Percentiles rank a stretch among this genome's conserved stretches.
phyloP scores from a whole-genome alignment of 768 basidiomycete species.

The Kwoniella heveanensis region DNA sequence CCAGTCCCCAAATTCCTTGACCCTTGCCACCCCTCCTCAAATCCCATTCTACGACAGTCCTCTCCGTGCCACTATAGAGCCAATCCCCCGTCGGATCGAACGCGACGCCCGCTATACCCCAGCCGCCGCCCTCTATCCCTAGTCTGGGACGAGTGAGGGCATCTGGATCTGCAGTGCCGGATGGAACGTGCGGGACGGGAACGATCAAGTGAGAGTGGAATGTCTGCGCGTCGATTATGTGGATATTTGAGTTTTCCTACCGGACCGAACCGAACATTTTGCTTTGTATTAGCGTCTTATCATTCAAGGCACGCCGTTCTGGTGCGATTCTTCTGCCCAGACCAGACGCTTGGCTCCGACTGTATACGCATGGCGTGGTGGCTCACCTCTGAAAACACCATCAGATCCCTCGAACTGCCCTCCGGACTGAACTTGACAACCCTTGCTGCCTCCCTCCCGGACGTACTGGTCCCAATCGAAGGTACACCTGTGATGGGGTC shows the following conservation, averaged over 20 bases:
- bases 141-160: slow-evolving; percentile 14
- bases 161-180: slow-evolving; percentile 17
- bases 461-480: slow-evolving; percentile 30
- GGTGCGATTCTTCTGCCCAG: neutral
- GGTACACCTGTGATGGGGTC: slow-evolving; percentile 44
- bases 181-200: slow-evolving; percentile 42
- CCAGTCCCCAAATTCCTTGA: slow-evolving; percentile 37
- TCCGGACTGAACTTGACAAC: slow-evolving; percentile 81
- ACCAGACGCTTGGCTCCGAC: too few species aligned
- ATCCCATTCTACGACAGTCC: slow-evolving; percentile 75
- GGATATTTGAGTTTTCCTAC: slow-evolving; percentile 78
- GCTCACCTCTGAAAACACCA: slow-evolving; percentile 86
- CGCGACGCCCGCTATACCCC: slow-evolving; percentile 67
- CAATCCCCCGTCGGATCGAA: slow-evolving; percentile 71
- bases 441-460: slow-evolving; percentile 71
- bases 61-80: slow-evolving; percentile 69
- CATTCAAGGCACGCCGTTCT: neutral
- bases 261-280: neutral
- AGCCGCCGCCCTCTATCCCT: slow-evolving; percentile 45
- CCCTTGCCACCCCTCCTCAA: slow-evolving; percentile 58
- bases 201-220: slow-evolving; percentile 62
- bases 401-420: slow-evolving; percentile 68
- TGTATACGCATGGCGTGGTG: too few species aligned
- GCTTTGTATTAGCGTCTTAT: neutral
- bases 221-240: slow-evolving; percentile 82